Conservation (phyloP, 352 stramenopile genomes). For the Phytophthora ramorum region DNA sequence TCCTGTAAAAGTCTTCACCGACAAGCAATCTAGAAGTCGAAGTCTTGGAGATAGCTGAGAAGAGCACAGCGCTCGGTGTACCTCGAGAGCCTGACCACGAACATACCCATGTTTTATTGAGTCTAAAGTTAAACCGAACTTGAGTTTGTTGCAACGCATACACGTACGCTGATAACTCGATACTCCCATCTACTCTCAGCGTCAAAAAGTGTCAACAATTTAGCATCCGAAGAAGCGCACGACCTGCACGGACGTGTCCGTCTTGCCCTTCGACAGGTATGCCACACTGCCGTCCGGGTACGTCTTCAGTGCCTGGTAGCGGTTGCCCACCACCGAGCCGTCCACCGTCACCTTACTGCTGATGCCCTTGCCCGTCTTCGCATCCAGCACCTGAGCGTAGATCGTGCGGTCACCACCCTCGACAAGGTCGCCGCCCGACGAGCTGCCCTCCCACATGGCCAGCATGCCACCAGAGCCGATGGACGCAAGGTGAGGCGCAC, state of each 20-base stretch:
- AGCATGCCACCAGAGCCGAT: conserved; percentile 55
- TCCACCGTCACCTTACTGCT: conserved; percentile 42
- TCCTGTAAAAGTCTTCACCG: no score
- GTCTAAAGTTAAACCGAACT: no score
- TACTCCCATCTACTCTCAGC: no score
- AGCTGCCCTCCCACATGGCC: conserved; percentile 58
- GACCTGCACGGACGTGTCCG: conserved; percentile 47
- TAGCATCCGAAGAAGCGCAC: conserved; percentile 53
- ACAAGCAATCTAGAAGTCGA: no score
- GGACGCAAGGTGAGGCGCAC: conserved; percentile 48
- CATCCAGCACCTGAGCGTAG: conserved; percentile 52
- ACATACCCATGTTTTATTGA: no score
- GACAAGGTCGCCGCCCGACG: conserved; percentile 42
- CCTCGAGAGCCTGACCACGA: no score
- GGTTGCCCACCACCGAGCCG: conserved; percentile 45
- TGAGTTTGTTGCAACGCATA: no score
- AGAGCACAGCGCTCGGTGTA: no score
- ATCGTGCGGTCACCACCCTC: conserved; percentile 39
- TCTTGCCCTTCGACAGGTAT: conserved; percentile 52
- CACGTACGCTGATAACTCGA: no score
- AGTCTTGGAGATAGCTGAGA: no score
- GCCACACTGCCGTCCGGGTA: conserved; percentile 54
- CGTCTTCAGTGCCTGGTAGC: conserved; percentile 54
- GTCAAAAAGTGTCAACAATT: conserved; percentile 23
- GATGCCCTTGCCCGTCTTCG: conserved; percentile 36